Base-by-base conservation (phyloP, 176 grass and related monocot genomes). In the Hordeum vulgare region DNA sequence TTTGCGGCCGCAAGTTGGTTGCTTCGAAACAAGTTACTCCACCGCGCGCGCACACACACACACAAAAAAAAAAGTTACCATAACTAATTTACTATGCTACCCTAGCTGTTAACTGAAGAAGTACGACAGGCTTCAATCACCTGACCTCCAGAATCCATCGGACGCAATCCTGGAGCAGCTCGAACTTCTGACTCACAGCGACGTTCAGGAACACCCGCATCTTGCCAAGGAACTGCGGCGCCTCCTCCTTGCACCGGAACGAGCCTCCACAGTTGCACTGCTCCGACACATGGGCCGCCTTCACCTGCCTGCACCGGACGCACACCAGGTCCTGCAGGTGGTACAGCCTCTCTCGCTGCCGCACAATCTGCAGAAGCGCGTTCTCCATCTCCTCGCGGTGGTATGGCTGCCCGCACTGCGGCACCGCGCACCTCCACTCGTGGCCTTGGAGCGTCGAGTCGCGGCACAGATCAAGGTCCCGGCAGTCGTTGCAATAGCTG, bases 401-500 rank as follows among this genome's bases (percentile, higher is more conserved):
- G 87, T 98, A 98, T 44, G 92, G 92, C 45, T 95, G 96, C 49
- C 93, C 88, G 42, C 93, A 98, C 61, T 90, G 83, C 1, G 85
- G 87, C 12, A 90, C 80, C 0, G 66, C 67, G 12, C 93, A 98
- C 7, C 85, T 86, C 93, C 90, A 95, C 77, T 95, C 93, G 28
- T 91, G 79, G 17, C 87, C 78, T 13, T 81, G 60, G 25, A 98
- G 83, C 13, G 74, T 59, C 23, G 87, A 84, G 83, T 95, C 96
- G 11, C 89, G 93, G 72, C 86, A 89, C 26, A 98, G 82, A 85
- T 98, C 90, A 74, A 98, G 87, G 44, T 98, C 96, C 25, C 93
- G 93, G 54, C 87, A 98, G 77, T 98, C 93, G 53, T 98, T 98
- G 80, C 93, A 98, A 64, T 98, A 95, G 86, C 93, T 95, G 89